A percentile compares a stretch with the other conserved stretches of the same genome.
These are phyloP conservation scores for Amanita rubescens DNA, from an alignment of 768 basidiomycete species.

Conservation along the genomic window DNA sequence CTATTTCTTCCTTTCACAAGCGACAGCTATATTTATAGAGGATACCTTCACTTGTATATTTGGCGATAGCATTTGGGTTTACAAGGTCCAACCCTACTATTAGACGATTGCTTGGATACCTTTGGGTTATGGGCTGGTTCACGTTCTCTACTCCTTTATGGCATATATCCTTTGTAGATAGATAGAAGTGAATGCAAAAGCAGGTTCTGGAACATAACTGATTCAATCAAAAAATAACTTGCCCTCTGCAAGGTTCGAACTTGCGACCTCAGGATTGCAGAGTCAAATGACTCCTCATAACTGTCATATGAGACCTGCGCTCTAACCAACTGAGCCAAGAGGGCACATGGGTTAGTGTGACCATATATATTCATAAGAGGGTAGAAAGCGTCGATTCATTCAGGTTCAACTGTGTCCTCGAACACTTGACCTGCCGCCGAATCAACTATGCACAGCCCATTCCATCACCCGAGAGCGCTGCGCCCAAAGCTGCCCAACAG, in stretches of 20 bases:
- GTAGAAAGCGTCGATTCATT: too few relatives aligned
- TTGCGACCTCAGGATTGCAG: conserved; percentile 9
- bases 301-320: conserved; percentile 43
- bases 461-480: too few relatives aligned
- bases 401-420: too few relatives aligned
- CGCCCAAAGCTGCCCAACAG: too few relatives aligned
- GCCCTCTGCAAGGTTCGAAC: conserved; percentile 12
- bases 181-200: neutral
- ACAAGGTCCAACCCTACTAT: neutral
- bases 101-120: neutral
- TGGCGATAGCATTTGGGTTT: neutral
- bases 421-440: too few relatives aligned
- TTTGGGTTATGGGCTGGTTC: conserved; percentile 3
- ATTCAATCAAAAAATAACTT: conserved; percentile 26
- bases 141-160: neutral
- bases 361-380: neutral
- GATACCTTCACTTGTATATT: conserved; percentile 18
- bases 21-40: conserved; percentile 28
- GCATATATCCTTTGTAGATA: neutral
- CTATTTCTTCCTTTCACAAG: conserved; percentile 18
- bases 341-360: too few relatives aligned
- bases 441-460: too few relatives aligned
- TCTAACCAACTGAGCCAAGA: conserved; percentile 49
- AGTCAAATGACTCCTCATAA: conserved; percentile 18
- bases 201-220: neutral